Conservation (phyloP, 495 filamentous ascomycete species). For the Neurospora cerealis region DNA sequence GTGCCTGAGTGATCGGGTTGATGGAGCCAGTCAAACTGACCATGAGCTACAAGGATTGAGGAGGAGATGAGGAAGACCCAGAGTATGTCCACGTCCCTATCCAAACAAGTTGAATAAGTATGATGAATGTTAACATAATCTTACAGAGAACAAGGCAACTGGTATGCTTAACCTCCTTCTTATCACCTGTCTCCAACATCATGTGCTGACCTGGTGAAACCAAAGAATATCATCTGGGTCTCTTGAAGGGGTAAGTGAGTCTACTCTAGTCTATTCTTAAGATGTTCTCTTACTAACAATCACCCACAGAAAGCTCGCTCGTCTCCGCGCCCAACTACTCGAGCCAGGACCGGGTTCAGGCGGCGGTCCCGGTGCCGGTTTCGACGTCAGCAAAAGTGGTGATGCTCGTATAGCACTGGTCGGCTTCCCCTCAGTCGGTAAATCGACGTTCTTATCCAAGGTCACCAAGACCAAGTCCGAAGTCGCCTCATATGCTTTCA, state of each 20-base stretch:
- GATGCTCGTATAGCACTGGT: constrained; percentile 97
- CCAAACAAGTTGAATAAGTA: background rate
- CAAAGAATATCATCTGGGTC: constrained; percentile 92
- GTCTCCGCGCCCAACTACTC: constrained; percentile 87
- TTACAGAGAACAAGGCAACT: constrained; percentile 94
- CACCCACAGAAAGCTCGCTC: constrained; percentile 74
- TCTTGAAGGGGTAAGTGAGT: constrained; percentile 77
- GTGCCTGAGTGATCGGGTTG: background rate
- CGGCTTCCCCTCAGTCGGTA: constrained; percentile 96
- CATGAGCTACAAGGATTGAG: constrained; percentile 64
- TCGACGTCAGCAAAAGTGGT: constrained; percentile 95
- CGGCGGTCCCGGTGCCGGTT: constrained; percentile 64
- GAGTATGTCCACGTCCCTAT: constrained; percentile 45
- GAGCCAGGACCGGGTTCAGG: constrained; percentile 79
- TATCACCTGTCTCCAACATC: background rate
- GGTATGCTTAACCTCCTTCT: constrained; percentile 40
- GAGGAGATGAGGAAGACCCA: constrained; percentile 99
- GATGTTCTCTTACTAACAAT: constrained; percentile 3
- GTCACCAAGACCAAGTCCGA: constrained; percentile 98
- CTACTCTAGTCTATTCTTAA: background rate
- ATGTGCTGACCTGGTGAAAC: constrained; percentile 6
- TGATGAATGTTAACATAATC: constrained; percentile 26
- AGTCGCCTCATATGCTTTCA: constrained; percentile 95
- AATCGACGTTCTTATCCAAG: constrained; percentile 97
- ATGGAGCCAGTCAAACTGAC: constrained; percentile 10